Conservation (phyloP, 1,139 yeast species). For the Geotrichum aggregatum region DNA sequence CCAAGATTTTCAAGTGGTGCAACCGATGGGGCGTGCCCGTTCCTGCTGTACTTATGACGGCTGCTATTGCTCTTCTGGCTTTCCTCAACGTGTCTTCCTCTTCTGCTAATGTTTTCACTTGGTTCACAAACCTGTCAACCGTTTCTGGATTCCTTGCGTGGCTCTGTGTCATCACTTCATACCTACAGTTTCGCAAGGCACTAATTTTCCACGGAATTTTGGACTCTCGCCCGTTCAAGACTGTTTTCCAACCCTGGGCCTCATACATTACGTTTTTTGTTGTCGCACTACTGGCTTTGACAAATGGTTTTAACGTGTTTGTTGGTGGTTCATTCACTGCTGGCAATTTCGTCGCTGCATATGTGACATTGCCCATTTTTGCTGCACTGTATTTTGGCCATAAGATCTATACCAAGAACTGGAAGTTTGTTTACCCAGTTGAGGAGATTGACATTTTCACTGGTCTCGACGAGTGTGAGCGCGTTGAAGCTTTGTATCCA, state of each 20-base stretch:
- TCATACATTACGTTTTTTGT: conserved; percentile 47
- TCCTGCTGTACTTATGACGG: conserved; percentile 37
- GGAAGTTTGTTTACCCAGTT: conserved; percentile 44
- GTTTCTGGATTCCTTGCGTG: conserved; percentile 47
- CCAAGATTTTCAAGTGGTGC: conserved; percentile 43
- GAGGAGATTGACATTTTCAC: conserved; percentile 47
- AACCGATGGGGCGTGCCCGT: conserved; percentile 46
- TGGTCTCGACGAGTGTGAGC: conserved; percentile 52
- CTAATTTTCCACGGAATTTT: conserved; percentile 33
- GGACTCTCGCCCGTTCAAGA: conserved; percentile 42
- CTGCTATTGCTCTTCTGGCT: conserved; percentile 39
- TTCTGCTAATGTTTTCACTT: conserved; percentile 45
- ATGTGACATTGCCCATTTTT: conserved; percentile 51
- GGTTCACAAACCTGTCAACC: conserved; percentile 45
- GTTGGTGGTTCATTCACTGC: conserved; percentile 51
- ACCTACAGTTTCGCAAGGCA: conserved; percentile 54
- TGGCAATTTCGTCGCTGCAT: conserved; percentile 49
- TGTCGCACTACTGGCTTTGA: conserved; percentile 48
- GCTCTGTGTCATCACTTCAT: conserved; percentile 45
- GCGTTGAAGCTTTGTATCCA: conserved; percentile 40
- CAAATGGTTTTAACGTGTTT: conserved; percentile 69
- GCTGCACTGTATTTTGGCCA: conserved; percentile 48
- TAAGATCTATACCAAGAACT: conserved; percentile 47
- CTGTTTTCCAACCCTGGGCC: conserved; percentile 47
- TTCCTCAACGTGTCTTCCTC: conserved; percentile 46